phyloP scores from a whole-genome alignment of 768 basidiomycete genomes.

The Daedaleopsis sinensis region DNA sequence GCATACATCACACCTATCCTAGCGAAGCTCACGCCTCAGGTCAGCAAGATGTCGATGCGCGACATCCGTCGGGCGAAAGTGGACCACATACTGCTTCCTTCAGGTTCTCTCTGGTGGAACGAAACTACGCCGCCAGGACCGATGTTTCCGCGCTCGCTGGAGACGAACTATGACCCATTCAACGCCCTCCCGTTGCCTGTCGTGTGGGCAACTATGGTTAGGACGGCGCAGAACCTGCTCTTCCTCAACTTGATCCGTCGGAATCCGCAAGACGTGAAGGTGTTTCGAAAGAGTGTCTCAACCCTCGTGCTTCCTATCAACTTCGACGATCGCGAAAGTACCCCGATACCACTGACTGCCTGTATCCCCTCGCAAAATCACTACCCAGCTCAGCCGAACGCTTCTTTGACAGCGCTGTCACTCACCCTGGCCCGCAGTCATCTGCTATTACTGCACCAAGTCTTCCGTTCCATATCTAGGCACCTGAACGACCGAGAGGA shows the following conservation, averaged over 20 bases:
- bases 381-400: conserved; percentile 16
- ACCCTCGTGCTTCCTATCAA: conserved; percentile 59
- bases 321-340: conserved; percentile 37
- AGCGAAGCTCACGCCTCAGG: conserved; percentile 60
- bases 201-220: conserved; percentile 61
- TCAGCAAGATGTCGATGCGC: conserved; percentile 70
- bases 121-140: conserved; percentile 53
- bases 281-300: conserved; percentile 66
- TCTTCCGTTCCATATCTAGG: conserved; percentile 72
- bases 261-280: conserved; percentile 68
- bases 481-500: conserved; percentile 73
- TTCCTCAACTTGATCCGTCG: conserved; percentile 65
- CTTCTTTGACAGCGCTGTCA: conserved; percentile 48
- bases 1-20: conserved; percentile 60
- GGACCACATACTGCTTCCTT: conserved; percentile 68
- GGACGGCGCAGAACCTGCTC: conserved; percentile 71
- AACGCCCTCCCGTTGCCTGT: conserved; percentile 43
- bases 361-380: conserved; percentile 16
- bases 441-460: conserved; percentile 65
- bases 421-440: conserved; percentile 69
- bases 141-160: conserved; percentile 61
- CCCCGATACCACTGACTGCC: conserved; percentile 48
- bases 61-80: conserved; percentile 75
- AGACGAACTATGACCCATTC: conserved; percentile 24
- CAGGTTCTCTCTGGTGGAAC: conserved; percentile 72